Percentiles rank a stretch among this genome's conserved stretches.
Evolutionary conservation across 106 monocot species (phyloP).

Genomic region (Dendrobium huoshanense): DNA sequence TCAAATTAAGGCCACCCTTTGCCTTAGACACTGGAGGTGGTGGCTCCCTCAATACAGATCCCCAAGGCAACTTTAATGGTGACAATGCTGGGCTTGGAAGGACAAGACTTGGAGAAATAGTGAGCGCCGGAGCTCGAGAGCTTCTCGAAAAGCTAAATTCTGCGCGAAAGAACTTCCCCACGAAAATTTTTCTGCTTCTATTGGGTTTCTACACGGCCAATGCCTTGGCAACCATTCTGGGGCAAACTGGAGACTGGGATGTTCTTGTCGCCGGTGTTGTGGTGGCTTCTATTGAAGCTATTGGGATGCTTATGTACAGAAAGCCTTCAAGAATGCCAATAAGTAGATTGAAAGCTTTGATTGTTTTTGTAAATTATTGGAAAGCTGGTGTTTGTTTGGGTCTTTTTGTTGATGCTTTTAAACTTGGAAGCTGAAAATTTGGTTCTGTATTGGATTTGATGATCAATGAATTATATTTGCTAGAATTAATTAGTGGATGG

Average conservation of each 20-base stretch:
- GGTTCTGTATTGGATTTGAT: background rate
- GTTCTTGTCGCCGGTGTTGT: constrained; percentile 88
- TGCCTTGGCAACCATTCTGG: constrained; percentile 86
- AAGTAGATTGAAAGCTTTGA: constrained; percentile 48
- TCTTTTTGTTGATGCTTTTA: constrained; percentile 95
- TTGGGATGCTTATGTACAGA: constrained; percentile 89
- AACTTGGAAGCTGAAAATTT: constrained; percentile 72
- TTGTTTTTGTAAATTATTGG: constrained; percentile 85
- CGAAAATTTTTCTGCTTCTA: constrained; percentile 87
- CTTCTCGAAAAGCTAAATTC: constrained; percentile 70
- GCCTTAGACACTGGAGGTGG: constrained; percentile 64
- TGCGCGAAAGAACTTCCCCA: constrained; percentile 72
- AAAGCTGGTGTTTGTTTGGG: constrained; percentile 96
- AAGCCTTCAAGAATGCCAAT: constrained; percentile 34
- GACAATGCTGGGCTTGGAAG: constrained; percentile 40
- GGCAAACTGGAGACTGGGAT: constrained; percentile 98
- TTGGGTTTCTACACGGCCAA: constrained; percentile 97
- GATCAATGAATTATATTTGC: background rate
- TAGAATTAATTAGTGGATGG: background rate
- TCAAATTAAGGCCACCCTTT: constrained; percentile 33
- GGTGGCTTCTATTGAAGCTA: constrained; percentile 88
- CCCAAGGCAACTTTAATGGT: constrained; percentile 23
- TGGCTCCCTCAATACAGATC: constrained; percentile 20
- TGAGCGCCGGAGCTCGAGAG: constrained; percentile 47
- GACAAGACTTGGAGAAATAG: constrained; percentile 70